Evolutionary conservation across 352 stramenopile genomes (phyloP).

Genomic region (Aphanomyces cochlioides): DNA sequence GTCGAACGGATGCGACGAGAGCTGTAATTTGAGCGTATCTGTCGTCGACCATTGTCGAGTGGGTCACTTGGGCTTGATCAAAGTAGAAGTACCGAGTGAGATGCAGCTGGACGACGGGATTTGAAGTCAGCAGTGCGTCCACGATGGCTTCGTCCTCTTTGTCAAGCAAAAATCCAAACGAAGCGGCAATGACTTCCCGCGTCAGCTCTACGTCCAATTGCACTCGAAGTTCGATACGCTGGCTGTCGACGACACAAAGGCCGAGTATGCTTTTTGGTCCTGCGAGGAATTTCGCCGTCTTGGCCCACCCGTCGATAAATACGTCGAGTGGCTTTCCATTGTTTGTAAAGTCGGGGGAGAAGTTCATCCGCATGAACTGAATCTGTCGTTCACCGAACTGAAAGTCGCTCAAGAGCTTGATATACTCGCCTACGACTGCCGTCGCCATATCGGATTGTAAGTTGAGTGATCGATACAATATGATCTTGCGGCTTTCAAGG

Average conservation of each 20-base stretch:
- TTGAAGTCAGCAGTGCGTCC: background rate
- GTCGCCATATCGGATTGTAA: background rate
- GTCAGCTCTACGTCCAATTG: slow-evolving; percentile 1
- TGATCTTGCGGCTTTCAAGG: background rate
- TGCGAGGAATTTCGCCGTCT: background rate
- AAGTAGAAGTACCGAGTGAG: slow-evolving; percentile 22
- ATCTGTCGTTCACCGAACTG: background rate
- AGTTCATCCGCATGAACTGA: slow-evolving; percentile 6
- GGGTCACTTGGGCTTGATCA: background rate
- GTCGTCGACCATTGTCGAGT: slow-evolving; percentile 8
- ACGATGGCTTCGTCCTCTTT: background rate
- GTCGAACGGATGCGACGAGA: background rate
- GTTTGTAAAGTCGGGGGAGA: slow-evolving; percentile 13
- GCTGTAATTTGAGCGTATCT: background rate
- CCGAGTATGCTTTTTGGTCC: background rate
- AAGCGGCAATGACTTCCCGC: background rate
- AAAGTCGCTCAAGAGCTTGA: background rate
- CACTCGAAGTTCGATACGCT: background rate
- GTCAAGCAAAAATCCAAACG: slow-evolving; percentile 9
- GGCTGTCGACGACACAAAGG: background rate
- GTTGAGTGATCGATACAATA: slow-evolving; percentile 6
- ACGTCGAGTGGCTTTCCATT: slow-evolving; percentile 1
- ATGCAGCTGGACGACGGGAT: background rate
- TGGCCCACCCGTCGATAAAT: slow-evolving; percentile 14
- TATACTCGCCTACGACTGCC: slow-evolving; percentile 13